Evolutionary conservation across 495 filamentous ascomycete genomes (phyloP).

Genomic region (Penicillium daleae): DNA sequence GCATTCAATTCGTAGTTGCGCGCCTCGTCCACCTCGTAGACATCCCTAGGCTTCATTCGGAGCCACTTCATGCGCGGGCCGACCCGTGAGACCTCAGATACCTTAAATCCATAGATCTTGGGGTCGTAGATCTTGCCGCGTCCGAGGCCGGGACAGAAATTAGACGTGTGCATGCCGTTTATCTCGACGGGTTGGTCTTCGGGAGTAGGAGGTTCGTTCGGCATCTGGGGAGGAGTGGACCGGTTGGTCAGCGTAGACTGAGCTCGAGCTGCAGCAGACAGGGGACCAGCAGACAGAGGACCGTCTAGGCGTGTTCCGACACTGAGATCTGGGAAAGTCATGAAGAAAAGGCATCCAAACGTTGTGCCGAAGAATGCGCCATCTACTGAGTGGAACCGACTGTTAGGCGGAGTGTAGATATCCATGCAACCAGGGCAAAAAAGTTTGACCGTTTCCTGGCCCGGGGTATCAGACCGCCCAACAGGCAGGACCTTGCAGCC

Average conservation of each 20-base stretch:
- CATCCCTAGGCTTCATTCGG: conserved; percentile 76
- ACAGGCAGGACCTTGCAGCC: conserved; percentile 88
- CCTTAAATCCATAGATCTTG: conserved; percentile 94
- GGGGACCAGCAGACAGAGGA: conserved; percentile 30
- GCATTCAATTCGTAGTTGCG: conserved; percentile 19
- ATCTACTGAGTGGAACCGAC: conserved; percentile 95
- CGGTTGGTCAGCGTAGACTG: conserved; percentile 35
- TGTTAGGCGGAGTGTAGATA: conserved; percentile 96
- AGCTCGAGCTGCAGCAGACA: conserved; percentile 38
- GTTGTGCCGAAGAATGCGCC: conserved; percentile 98
- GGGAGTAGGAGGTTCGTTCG: conserved; percentile 35
- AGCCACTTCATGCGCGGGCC: conserved; percentile 98
- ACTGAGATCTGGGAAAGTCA: conserved; percentile 96
- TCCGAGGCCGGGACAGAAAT: conserved; percentile 87
- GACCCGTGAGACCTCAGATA: conserved; percentile 81
- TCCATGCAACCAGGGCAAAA: conserved; percentile 97
- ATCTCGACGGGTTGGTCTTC: conserved; percentile 61
- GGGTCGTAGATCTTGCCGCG: conserved; percentile 86
- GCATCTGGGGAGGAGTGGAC: conserved; percentile 25
- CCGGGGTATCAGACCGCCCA: conserved; percentile 88
- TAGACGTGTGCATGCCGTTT: conserved; percentile 81
- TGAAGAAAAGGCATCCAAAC: conserved; percentile 92
- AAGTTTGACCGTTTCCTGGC: conserved; percentile 96
- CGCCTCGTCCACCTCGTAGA: conserved; percentile 80
- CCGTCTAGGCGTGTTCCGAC: conserved; percentile 52